Conservation (phyloP, 257 asterid species). For the Gentiana straminea region DNA sequence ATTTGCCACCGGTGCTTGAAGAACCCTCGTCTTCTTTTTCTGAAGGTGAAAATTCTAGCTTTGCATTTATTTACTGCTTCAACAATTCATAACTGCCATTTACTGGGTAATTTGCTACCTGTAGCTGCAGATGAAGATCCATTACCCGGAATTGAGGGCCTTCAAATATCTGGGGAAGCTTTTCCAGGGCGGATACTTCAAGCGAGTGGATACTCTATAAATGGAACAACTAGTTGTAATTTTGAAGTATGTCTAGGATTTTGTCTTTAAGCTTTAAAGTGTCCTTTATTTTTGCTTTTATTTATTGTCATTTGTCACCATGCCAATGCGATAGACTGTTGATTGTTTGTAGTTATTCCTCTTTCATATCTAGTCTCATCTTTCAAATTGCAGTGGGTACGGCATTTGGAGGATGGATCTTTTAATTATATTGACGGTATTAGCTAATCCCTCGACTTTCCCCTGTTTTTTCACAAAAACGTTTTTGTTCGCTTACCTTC, state of each 20-base stretch:
- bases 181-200: slow-evolving; percentile 86
- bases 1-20: slow-evolving; percentile 89
- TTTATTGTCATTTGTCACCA: slow-evolving; percentile 4
- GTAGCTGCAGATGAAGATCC: slow-evolving; percentile 70
- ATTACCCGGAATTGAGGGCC: slow-evolving; percentile 85
- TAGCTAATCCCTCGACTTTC: slow-evolving; percentile 10
- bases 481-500: neutral
- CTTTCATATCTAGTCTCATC: slow-evolving; percentile 8
- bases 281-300: neutral
- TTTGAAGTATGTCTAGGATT: slow-evolving; percentile 57
- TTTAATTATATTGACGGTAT: slow-evolving; percentile 78
- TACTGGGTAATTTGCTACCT: slow-evolving; percentile 16
- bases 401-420: slow-evolving; percentile 93
- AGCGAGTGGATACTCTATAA: slow-evolving; percentile 84
- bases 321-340: slow-evolving; percentile 12
- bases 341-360: slow-evolving; percentile 12
- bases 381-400: slow-evolving; percentile 85
- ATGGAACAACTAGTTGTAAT: slow-evolving; percentile 98
- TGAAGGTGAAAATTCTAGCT: slow-evolving; percentile 49
- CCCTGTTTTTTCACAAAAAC: slow-evolving; percentile 3
- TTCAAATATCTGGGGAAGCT: slow-evolving; percentile 94
- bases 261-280: neutral
- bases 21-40: slow-evolving; percentile 91
- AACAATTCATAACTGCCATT: slow-evolving; percentile 13
- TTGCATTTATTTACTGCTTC: slow-evolving; percentile 4